A percentile compares a stretch with the other conserved stretches of the same genome.
These are phyloP conservation scores for Paramecium sexaurelia DNA, from an alignment of 73 alveolate genomes.

Conservation along the genomic window DNA sequence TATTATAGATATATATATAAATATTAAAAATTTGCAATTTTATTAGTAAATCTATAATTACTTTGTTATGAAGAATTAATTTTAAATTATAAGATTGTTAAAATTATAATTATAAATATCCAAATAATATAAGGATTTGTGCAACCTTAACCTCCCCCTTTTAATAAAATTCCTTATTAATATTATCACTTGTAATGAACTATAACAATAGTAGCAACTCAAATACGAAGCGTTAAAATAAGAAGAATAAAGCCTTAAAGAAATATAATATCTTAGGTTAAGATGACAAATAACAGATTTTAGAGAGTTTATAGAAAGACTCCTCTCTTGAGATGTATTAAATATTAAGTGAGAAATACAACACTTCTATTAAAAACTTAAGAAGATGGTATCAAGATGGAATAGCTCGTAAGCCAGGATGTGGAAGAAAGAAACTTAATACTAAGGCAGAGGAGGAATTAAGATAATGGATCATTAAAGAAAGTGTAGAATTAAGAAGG, in stretches of 20 bases:
- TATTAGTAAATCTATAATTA: neutral
- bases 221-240: neutral
- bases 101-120: neutral
- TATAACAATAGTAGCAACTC: neutral
- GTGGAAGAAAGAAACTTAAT: conserved; percentile 56
- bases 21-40: neutral
- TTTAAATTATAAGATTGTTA: neutral
- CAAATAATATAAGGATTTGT: neutral
- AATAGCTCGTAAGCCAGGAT: neutral
- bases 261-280: neutral
- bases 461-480: neutral
- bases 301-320: neutral
- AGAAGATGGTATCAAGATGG: conserved; percentile 54
- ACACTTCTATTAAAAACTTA: conserved; percentile 7
- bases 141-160: neutral
- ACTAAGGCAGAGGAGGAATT: conserved; percentile 31
- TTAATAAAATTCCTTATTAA: conserved; percentile 6
- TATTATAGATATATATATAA: neutral
- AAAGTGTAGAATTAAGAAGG: neutral
- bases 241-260: conserved; percentile 1
- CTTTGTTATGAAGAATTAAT: neutral
- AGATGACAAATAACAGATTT: neutral
- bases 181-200: conserved; percentile 26
- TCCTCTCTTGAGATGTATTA: neutral
- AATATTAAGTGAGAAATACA: conserved; percentile 7